Conservation (phyloP, 352 stramenopile species). For the Globisporangium okanoganense region DNA sequence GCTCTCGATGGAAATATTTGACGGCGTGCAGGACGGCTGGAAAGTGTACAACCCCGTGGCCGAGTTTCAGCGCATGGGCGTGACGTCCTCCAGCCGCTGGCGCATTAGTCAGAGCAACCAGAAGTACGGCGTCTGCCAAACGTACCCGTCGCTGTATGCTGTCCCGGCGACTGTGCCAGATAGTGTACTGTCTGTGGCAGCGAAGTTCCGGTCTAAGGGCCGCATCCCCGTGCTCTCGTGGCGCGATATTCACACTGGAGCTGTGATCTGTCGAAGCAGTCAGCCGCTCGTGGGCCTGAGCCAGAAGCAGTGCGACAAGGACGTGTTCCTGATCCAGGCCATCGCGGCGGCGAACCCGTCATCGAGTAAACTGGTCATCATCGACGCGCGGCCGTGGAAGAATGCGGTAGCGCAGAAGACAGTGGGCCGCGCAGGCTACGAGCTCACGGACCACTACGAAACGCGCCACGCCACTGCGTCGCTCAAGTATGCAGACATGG, state of each 20-base stretch:
- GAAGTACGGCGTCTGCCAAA: conserved; percentile 65
- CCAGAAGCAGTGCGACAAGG: conserved; percentile 79
- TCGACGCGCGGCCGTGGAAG: conserved; percentile 87
- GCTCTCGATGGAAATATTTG: conserved; percentile 52
- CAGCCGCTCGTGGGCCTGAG: conserved; percentile 82
- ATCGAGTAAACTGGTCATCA: conserved; percentile 83
- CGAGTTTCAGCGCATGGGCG: conserved; percentile 69
- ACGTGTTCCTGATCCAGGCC: conserved; percentile 80
- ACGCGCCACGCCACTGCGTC: conserved; percentile 55
- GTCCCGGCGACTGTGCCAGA: conserved; percentile 66
- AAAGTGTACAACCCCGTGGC: conserved; percentile 61
- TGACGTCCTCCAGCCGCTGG: conserved; percentile 53
- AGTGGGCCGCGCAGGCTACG: conserved; percentile 83
- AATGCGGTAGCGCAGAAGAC: conserved; percentile 90
- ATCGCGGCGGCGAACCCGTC: conserved; percentile 75
- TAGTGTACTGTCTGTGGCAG: conserved; percentile 50
- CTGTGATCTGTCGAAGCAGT: conserved; percentile 77
- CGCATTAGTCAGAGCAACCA: conserved; percentile 67
- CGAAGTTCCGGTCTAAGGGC: conserved; percentile 84
- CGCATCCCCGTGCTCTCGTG: conserved; percentile 84
- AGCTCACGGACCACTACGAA: conserved; percentile 84
- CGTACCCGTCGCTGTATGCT: conserved; percentile 74
- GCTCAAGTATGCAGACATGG: conserved; percentile 65
- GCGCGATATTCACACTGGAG: conserved; percentile 64
- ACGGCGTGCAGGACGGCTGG: conserved; percentile 52